Conservation (phyloP, 495 filamentous ascomycete species). For the Apiosordaria backusii region DNA sequence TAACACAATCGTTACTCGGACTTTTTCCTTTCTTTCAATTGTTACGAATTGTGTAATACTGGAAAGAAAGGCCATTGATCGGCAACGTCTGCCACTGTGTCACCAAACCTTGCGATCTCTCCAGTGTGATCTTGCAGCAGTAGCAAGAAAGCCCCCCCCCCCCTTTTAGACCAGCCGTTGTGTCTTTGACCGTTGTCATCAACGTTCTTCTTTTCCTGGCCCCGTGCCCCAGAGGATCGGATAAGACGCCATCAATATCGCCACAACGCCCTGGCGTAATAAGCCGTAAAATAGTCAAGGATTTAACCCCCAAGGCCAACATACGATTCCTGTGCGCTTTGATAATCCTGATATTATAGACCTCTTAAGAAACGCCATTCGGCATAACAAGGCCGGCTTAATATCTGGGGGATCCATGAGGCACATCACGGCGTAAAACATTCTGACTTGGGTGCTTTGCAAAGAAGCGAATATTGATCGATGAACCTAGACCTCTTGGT, state of each 20-base stretch:
- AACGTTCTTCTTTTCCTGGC: no score
- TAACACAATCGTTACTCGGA: neutral
- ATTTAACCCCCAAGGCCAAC: neutral
- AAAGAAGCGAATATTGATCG: neutral
- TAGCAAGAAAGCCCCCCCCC: neutral
- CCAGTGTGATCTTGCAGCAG: constrained; percentile 9
- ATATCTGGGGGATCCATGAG: neutral
- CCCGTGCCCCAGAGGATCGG: no score
- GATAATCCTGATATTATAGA: neutral
- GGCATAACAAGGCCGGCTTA: neutral
- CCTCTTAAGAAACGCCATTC: neutral
- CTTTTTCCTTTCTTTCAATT: neutral
- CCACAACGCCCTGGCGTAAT: no score
- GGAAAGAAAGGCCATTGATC: neutral
- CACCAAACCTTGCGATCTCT: neutral
- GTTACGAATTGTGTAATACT: neutral
- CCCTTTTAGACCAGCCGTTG: no score
- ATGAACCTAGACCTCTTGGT: neutral
- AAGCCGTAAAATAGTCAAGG: neutral
- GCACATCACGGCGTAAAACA: neutral
- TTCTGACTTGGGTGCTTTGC: neutral
- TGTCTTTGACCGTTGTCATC: neutral
- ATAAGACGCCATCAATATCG: no score
- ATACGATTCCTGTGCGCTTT: neutral
- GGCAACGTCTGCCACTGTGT: neutral